Percentiles rank a stretch among this genome's conserved stretches.
These are phyloP conservation scores for Seminavis robusta DNA, from an alignment of 108 stramenopile genomes.

Conservation along the genomic window DNA sequence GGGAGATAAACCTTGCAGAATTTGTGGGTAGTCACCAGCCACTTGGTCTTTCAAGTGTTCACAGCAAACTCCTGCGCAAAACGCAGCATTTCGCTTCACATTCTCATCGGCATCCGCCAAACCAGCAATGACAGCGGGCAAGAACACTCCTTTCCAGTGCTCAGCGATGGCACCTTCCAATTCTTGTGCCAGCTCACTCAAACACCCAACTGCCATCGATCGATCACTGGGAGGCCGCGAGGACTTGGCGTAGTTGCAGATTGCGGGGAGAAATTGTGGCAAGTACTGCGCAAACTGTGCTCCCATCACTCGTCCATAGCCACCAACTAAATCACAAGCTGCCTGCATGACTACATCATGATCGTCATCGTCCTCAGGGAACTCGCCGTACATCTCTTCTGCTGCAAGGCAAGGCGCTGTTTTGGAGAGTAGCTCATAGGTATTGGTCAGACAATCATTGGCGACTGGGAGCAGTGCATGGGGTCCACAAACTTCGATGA, in stretches of 20 bases:
- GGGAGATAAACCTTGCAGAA: conserved; percentile 83
- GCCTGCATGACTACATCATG: conserved; percentile 90
- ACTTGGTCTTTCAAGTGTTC: conserved; percentile 73
- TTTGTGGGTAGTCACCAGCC: conserved; percentile 50
- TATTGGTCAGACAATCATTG: conserved; percentile 56
- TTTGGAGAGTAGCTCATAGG: conserved; percentile 69
- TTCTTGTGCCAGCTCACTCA: conserved; percentile 92
- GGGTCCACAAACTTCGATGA: conserved; percentile 85
- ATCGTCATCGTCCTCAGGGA: conserved; percentile 91
- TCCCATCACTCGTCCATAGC: conserved; percentile 83
- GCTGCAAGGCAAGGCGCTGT: conserved; percentile 71
- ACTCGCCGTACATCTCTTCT: conserved; percentile 65
- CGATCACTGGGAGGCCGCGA: conserved; percentile 88
- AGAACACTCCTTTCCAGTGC: conserved; percentile 80
- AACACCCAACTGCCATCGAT: conserved; percentile 93
- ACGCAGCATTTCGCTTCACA: conserved; percentile 91
- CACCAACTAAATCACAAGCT: conserved; percentile 87
- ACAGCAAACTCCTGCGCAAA: conserved; percentile 87
- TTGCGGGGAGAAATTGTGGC: conserved; percentile 81
- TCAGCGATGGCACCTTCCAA: conserved; percentile 65
- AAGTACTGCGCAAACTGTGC: conserved; percentile 74
- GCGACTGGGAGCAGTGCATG: conserved; percentile 69
- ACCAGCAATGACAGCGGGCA: conserved; percentile 74
- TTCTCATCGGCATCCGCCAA: conserved; percentile 83
- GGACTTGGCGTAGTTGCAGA: conserved; percentile 87